Base-by-base conservation (phyloP, 2,329 filamentous ascomycete species). In the Mariannaea sp. region DNA sequence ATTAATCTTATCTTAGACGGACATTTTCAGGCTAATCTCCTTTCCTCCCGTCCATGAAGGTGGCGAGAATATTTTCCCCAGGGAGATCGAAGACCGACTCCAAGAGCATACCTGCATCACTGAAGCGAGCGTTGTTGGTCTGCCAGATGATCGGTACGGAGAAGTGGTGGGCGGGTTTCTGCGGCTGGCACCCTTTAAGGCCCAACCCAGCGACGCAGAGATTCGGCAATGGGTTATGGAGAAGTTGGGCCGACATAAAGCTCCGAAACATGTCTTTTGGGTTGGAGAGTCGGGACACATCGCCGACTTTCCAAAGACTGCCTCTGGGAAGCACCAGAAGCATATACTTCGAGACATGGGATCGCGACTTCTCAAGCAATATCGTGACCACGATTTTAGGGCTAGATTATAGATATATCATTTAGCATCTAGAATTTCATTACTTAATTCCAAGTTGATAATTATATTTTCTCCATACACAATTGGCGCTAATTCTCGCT, bases 61-160 rank as follows among this genome's bases (percentile, higher is more conserved):
- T 7, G 91, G 91, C 4, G 91, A 96, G 70, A 96, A 96, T 67
- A 93, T 94, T 49, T 88, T 92, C 68, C 91, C 91, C 1, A 76
- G 92, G 1, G 91, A 95, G 69, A 80, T 95, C 12, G 91, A 96
- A 71, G 90, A 92, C 65, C 89, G 84, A 57, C 77, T 95, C 3
- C 82, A 92, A 47, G 81, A 80, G n/a, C 85, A 91, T 65, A 78
- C 82, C 1, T 73, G 75, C 1, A 76, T 95, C 0, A 75, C 77
- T 8, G 88, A 93, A 56, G 88, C 83, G 3, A 88, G 84, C 54
- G 88, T 93, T 1, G 88, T 92, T 0, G 91, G 90, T 0, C 71
- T 96, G 1, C 84, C 86, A 0, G 89, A 95, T 67, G 81, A 85
- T 59, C 79, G 79, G 63, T 89, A 92, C 68, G 91, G 91, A 1